phyloP scores from a whole-genome alignment of 805 yeast species.

The Myxozyma geophila region DNA sequence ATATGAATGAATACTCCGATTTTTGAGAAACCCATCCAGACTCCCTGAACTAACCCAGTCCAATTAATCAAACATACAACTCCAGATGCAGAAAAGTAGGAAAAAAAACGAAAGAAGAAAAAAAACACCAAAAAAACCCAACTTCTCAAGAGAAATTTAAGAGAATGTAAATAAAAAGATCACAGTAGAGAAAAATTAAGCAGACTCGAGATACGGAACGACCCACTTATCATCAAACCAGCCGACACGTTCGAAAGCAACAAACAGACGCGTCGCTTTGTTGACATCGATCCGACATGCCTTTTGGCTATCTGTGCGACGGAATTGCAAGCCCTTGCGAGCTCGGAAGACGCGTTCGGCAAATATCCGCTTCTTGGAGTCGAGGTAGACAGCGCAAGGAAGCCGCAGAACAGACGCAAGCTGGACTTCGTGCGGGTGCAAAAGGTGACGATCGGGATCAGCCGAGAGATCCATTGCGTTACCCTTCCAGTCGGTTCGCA shows the following conservation, averaged over 20 bases:
- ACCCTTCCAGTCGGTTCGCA: constrained; percentile 96
- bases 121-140: neutral
- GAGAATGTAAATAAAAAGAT: neutral
- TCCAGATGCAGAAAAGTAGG: constrained; percentile 1
- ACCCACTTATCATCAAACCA: constrained; percentile 71
- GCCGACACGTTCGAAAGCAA: constrained; percentile 88
- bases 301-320: constrained; percentile 97
- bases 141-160: neutral
- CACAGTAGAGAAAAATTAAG: neutral
- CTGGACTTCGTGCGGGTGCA: constrained; percentile 90
- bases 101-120: constrained; percentile 2
- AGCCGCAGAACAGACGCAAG: constrained; percentile 87
- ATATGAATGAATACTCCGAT: neutral
- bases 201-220: constrained; percentile 9
- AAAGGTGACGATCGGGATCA: constrained; percentile 72
- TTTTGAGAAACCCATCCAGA: neutral
- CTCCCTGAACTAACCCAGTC: constrained; percentile 3
- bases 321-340: constrained; percentile 72
- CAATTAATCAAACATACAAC: constrained; percentile 5
- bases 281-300: constrained; percentile 97
- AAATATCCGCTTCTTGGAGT: constrained; percentile 81
- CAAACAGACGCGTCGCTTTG: constrained; percentile 88
- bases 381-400: constrained; percentile 80
- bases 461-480: constrained; percentile 87
- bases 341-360: constrained; percentile 80